Conservation (phyloP, 2,329 filamentous ascomycete species). For the Colletotrichum sp. region DNA sequence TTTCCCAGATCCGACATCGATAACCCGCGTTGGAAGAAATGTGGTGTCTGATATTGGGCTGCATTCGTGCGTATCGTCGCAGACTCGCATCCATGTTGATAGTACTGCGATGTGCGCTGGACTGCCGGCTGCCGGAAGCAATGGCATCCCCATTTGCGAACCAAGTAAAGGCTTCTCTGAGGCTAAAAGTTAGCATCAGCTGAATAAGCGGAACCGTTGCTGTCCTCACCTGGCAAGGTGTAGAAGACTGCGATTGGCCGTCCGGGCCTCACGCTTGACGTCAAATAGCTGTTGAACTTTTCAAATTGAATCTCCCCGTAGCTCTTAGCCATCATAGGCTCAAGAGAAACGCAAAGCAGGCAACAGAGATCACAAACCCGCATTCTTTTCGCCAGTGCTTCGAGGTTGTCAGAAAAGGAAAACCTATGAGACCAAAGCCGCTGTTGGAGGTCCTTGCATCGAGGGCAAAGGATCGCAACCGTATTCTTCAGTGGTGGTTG, state of each 20-base stretch:
- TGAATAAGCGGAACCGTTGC: accelerated
- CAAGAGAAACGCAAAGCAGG: not conserved
- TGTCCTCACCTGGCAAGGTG: not conserved
- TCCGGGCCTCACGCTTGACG: not conserved
- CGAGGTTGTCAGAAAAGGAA: not conserved
- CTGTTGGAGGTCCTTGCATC: not conserved
- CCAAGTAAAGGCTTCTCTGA: not conserved
- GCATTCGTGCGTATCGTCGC: not conserved
- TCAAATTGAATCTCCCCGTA: not conserved
- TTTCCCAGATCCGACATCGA: not conserved
- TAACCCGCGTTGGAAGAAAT: not conserved
- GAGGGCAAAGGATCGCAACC: not conserved
- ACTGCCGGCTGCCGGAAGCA: not conserved
- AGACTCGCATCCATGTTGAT: not conserved
- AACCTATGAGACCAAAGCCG: not conserved
- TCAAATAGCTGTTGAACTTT: not conserved
- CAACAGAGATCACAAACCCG: not conserved
- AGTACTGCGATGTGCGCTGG: not conserved
- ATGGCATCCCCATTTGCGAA: not conserved
- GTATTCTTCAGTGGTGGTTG: too few species aligned
- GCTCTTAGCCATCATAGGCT: not conserved
- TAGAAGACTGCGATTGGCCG: not conserved
- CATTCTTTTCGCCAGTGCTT: not conserved
- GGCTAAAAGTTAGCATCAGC: accelerated
- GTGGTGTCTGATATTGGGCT: not conserved